Conservation (phyloP, 768 basidiomycete species). For the Tubosaeta brunneosetosa region DNA sequence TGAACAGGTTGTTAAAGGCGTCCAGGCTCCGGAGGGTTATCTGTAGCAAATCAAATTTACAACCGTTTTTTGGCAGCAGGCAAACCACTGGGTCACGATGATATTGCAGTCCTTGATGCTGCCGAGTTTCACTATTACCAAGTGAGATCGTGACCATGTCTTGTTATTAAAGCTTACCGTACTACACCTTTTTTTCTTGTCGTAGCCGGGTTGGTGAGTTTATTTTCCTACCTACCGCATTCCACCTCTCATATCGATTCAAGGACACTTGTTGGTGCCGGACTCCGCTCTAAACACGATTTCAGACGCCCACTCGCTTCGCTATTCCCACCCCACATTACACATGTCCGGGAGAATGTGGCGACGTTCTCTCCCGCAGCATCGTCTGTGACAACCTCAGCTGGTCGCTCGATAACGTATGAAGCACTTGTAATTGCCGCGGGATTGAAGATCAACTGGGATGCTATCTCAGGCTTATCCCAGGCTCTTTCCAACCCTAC, state of each 20-base stretch:
- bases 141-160: not conserved
- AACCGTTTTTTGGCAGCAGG: constrained; percentile 70
- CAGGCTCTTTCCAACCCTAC: constrained; percentile 71
- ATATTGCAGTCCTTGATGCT: constrained; percentile 83
- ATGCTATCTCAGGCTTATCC: constrained; percentile 64
- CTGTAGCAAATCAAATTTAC: constrained; percentile 85
- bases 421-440: constrained; percentile 86
- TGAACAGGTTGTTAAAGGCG: not conserved
- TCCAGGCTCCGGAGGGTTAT: constrained; percentile 44
- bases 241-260: constrained; percentile 3
- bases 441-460: constrained; percentile 85
- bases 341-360: constrained; percentile 67
- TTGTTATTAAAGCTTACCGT: constrained; percentile 1
- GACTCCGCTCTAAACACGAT: constrained; percentile 65
- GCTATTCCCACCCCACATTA: constrained; percentile 71
- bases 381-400: constrained; percentile 67
- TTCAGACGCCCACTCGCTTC: constrained; percentile 62
- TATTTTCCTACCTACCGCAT: not conserved
- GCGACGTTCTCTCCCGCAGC: constrained; percentile 68
- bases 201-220: constrained; percentile 82
- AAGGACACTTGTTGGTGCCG: constrained; percentile 93
- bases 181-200: not conserved
- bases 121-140: constrained; percentile 70
- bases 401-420: constrained; percentile 70
- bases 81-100: constrained; percentile 61